Evolutionary conservation across 331 rosid genomes (phyloP).

Genomic region (Phaseolus coccineus): DNA sequence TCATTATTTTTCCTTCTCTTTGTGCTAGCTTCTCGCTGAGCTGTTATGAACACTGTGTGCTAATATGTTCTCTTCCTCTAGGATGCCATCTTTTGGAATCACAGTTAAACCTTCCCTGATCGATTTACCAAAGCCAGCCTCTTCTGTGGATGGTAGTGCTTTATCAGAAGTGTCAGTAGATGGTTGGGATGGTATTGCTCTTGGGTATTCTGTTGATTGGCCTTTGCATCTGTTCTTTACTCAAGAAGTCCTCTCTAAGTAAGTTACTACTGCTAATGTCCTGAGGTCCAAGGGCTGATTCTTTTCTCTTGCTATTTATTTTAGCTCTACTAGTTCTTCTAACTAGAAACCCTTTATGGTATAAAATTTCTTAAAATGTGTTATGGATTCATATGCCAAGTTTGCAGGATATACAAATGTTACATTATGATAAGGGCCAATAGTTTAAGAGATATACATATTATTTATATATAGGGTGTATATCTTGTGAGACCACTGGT

Average conservation of each 20-base stretch:
- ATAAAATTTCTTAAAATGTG: conserved; percentile 20
- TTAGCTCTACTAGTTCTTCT: not conserved
- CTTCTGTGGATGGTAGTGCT: conserved; percentile 62
- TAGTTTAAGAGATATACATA: not conserved
- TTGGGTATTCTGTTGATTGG: conserved; percentile 95
- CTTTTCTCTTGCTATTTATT: conserved; percentile 35
- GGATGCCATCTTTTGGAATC: conserved; percentile 96
- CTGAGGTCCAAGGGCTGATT: conserved; percentile 33
- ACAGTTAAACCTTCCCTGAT: conserved; percentile 72
- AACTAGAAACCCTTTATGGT: not conserved
- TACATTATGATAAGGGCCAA: not conserved
- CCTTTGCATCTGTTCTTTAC: conserved; percentile 96
- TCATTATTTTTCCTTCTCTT: conserved; percentile 36
- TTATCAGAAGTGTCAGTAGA: conserved; percentile 70
- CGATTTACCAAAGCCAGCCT: conserved; percentile 63
- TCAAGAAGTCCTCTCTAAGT: conserved; percentile 95
- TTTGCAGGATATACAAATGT: not conserved
- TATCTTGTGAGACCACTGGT: conserved; percentile 11
- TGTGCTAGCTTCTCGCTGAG: conserved; percentile 34
- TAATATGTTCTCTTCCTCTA: conserved; percentile 46
- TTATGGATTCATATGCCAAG: conserved; percentile 26
- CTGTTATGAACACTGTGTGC: conserved; percentile 24
- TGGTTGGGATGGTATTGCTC: conserved; percentile 97
- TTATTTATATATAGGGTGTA: not conserved
- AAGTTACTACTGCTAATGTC: conserved; percentile 53